These are phyloP conservation scores for Phytophthora constricta DNA, from an alignment of 352 stramenopile species.

Conservation along the genomic window DNA sequence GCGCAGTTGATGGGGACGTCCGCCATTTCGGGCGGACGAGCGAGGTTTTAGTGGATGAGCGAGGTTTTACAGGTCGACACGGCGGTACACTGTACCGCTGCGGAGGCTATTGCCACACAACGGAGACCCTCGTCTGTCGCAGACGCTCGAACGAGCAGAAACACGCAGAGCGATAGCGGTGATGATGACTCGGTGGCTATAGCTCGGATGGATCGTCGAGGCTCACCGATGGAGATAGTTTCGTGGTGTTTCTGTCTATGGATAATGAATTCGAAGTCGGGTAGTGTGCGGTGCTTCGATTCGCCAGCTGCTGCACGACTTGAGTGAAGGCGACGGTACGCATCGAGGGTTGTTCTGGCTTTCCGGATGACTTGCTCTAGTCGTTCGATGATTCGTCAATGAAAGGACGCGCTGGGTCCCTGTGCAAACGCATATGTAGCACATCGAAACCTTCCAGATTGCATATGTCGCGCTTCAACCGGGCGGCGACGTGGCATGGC, in stretches of 20 bases:
- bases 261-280: no score
- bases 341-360: no score
- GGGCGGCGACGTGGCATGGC: not conserved
- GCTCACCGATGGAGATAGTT: not conserved
- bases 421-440: slow-evolving; percentile 1
- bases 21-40: not conserved
- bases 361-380: not conserved
- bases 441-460: no score
- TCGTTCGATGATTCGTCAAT: not conserved
- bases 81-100: no score
- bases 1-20: not conserved
- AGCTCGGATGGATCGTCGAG: not conserved
- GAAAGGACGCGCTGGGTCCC: not conserved
- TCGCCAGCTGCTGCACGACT: no score
- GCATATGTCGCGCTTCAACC: no score
- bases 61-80: no score
- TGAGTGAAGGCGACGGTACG: no score
- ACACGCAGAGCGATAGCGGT: not conserved
- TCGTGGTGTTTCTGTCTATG: not conserved
- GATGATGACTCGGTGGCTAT: not conserved
- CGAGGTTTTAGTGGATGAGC: not conserved
- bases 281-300: no score
- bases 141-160: not conserved
- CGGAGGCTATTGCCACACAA: not conserved
- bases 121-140: not conserved